These are phyloP conservation scores for Candida odintsovae DNA, from an alignment of 805 yeast species.

Conservation along the genomic window DNA sequence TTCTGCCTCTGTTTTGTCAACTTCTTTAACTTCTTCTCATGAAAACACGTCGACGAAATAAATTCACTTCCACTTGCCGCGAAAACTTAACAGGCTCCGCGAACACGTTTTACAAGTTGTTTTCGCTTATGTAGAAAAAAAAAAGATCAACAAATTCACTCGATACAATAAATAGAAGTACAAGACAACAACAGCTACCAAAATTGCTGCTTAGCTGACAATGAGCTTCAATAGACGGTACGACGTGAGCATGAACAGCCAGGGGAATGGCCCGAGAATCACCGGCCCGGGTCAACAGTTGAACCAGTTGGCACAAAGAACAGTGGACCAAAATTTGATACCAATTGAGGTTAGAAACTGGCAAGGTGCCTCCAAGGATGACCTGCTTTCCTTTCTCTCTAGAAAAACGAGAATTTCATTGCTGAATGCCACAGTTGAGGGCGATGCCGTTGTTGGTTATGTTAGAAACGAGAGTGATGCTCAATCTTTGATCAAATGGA, in stretches of 20 bases:
- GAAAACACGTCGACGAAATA: not conserved
- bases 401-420: conserved; percentile 59
- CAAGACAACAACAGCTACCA: too few species aligned
- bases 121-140: not conserved
- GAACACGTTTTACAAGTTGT: not conserved
- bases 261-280: not conserved
- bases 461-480: conserved; percentile 55
- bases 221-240: not conserved
- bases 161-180: too few species aligned
- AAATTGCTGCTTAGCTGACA: too few species aligned
- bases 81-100: not conserved
- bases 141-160: too few species aligned
- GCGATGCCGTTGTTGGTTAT: conserved; percentile 52
- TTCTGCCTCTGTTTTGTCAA: not conserved
- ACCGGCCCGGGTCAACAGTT: conserved; percentile 6
- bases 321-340: conserved; percentile 28
- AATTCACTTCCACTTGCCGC: not conserved
- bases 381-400: conserved; percentile 61
- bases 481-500: conserved; percentile 49
- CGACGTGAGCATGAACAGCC: not conserved
- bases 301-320: conserved; percentile 22
- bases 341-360: conserved; percentile 69
- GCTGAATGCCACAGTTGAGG: conserved; percentile 46
- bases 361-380: conserved; percentile 72
- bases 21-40: not conserved